phyloP scores from a whole-genome alignment of 2,329 filamentous ascomycete species.

The Fusarium marasasianum region DNA sequence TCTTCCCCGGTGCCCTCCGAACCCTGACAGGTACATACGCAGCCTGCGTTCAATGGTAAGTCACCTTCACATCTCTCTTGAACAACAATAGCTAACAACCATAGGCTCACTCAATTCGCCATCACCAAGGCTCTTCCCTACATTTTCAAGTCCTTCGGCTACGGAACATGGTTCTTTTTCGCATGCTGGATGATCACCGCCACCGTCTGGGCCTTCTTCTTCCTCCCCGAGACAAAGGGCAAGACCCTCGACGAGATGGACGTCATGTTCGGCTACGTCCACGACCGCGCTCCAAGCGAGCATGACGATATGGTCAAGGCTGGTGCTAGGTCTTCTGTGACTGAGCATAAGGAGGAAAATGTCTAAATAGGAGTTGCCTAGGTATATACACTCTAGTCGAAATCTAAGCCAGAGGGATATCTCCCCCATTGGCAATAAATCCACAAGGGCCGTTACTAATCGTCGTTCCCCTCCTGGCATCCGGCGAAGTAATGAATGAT shows the following conservation, averaged over 20 bases:
- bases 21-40: constrained; percentile 54
- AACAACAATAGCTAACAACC: not conserved
- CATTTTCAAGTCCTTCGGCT: constrained; percentile 55
- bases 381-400: not conserved
- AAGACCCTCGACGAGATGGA: constrained; percentile 64
- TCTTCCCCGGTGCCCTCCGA: constrained; percentile 55
- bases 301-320: constrained; percentile 27
- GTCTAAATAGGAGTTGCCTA: not conserved
- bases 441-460: not conserved
- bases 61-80: fast-evolving
- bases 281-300: constrained; percentile 28
- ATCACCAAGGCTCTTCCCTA: constrained; percentile 57
- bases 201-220: constrained; percentile 59
- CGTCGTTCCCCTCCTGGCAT: not conserved
- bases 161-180: constrained; percentile 67
- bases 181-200: constrained; percentile 60
- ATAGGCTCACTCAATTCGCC: constrained; percentile 51
- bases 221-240: constrained; percentile 65
- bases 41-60: constrained; percentile 52
- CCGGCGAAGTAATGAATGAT: not conserved
- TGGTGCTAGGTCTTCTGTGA: constrained; percentile 20
- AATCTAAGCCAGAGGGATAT: not conserved
- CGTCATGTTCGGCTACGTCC: constrained; percentile 44
- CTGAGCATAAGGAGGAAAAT: constrained; percentile 36
- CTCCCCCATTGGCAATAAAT: not conserved